These are phyloP conservation scores for Bryum argenteum DNA, from an alignment of 225 moss, liverwort and hornwort genomes.

Conservation along the genomic window DNA sequence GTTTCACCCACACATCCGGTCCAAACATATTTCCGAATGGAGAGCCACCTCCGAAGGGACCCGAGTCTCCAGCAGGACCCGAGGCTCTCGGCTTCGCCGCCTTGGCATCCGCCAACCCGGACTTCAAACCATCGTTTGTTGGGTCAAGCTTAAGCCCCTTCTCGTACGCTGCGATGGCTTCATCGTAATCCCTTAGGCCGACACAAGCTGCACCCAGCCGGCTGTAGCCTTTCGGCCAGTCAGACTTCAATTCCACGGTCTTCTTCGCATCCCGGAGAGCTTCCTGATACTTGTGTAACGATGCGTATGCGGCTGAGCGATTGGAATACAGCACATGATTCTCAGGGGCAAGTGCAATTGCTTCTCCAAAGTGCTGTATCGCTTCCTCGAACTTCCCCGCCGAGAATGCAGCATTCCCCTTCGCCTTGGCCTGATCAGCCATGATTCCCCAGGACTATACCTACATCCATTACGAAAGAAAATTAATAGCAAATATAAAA, in stretches of 20 bases:
- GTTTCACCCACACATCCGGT: constrained; percentile 91
- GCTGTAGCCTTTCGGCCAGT: constrained; percentile 93
- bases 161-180: constrained; percentile 72
- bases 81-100: constrained; percentile 59
- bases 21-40: constrained; percentile 94
- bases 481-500: not conserved
- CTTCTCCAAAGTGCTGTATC: constrained; percentile 68
- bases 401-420: constrained; percentile 93
- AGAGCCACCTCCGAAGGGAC: constrained; percentile 62
- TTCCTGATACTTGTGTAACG: constrained; percentile 74
- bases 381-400: constrained; percentile 85
- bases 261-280: constrained; percentile 85
- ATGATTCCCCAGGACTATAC: constrained; percentile 45
- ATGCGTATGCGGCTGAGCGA: constrained; percentile 90
- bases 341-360: constrained; percentile 65
- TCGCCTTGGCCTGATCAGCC: constrained; percentile 96
- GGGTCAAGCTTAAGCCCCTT: constrained; percentile 75
- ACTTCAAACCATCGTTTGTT: constrained; percentile 79
- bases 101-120: constrained; percentile 78
- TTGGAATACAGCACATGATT: constrained; percentile 94
- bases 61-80: constrained; percentile 51
- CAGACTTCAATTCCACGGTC: constrained; percentile 88
- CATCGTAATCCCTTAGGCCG: constrained; percentile 64
- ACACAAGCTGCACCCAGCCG: constrained; percentile 81
- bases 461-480: constrained; percentile 1